phyloP scores from a whole-genome alignment of 1,284 basidiomycete genomes.

The Naganishia sp. region DNA sequence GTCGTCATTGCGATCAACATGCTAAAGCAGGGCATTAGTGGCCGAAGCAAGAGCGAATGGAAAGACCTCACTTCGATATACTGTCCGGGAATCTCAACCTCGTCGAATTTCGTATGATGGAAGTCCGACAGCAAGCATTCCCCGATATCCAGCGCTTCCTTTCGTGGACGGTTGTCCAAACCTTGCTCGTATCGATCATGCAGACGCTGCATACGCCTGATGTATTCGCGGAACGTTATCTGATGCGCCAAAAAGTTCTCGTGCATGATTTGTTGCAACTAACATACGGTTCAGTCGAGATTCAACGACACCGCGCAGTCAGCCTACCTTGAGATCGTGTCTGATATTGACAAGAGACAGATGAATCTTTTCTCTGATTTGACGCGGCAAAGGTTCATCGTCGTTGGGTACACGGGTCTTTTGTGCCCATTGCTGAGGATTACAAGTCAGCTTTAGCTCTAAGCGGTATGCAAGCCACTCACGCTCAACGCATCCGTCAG shows the following conservation, averaged over 20 bases:
- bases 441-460: background rate
- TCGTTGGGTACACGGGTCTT: conserved; percentile 70
- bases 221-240: conserved; percentile 82
- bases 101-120: conserved; percentile 96
- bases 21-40: conserved; percentile 56
- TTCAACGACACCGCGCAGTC: background rate
- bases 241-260: conserved; percentile 85
- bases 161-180: conserved; percentile 77
- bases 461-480: conserved; percentile 21
- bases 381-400: conserved; percentile 68
- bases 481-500: conserved; percentile 63
- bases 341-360: conserved; percentile 71
- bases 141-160: conserved; percentile 83
- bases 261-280: conserved; percentile 76
- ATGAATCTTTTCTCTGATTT: conserved; percentile 63
- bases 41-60: background rate
- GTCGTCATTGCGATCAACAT: conserved; percentile 90
- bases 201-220: conserved; percentile 87
- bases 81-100: conserved; percentile 97
- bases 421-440: conserved; percentile 65
- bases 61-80: conserved; percentile 76
- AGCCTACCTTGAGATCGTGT: conserved; percentile 65
- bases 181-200: conserved; percentile 85
- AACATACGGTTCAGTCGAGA: conserved; percentile 33
- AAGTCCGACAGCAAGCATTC: conserved; percentile 97